Evolutionary conservation across 805 yeast species (phyloP).

Genomic region (Ogataea populi-albae): DNA sequence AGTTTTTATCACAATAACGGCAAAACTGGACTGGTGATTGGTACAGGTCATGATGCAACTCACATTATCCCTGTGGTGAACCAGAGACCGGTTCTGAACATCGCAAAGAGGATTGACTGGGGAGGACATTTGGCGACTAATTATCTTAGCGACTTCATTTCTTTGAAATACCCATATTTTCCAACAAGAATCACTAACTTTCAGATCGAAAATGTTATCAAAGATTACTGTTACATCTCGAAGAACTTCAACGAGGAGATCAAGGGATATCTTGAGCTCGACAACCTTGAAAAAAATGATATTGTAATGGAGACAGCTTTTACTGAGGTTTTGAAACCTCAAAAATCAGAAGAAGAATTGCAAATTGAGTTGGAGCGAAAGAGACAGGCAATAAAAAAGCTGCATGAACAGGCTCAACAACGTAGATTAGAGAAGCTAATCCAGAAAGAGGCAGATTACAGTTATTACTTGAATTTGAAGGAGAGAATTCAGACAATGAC

Average conservation of each 20-base stretch:
- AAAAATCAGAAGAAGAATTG: conserved; percentile 82
- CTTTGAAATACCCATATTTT: conserved; percentile 87
- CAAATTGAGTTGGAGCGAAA: conserved; percentile 73
- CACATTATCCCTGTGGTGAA: conserved; percentile 76
- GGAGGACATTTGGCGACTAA: conserved; percentile 78
- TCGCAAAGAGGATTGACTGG: conserved; percentile 82
- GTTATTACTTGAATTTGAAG: conserved; percentile 61
- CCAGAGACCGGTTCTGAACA: conserved; percentile 63
- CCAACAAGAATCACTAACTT: conserved; percentile 66
- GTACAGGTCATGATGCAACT: conserved; percentile 80
- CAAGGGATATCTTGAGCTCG: conserved; percentile 52
- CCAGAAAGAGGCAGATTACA: conserved; percentile 77
- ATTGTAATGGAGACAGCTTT: conserved; percentile 81
- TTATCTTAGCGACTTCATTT: conserved; percentile 59
- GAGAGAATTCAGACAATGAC: conserved; percentile 48
- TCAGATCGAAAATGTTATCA: conserved; percentile 66
- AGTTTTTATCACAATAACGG: conserved; percentile 67
- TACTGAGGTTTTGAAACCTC: conserved; percentile 58
- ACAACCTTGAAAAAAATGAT: conserved; percentile 64
- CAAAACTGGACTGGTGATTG: conserved; percentile 69
- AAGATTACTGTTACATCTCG: conserved; percentile 78
- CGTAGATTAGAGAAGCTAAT: conserved; percentile 74
- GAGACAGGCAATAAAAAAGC: conserved; percentile 77
- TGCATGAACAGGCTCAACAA: conserved; percentile 91
- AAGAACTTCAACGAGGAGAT: conserved; percentile 65